These are phyloP conservation scores for Xylariaceae sp. DNA, from an alignment of 2,329 filamentous ascomycete species.

Conservation along the genomic window DNA sequence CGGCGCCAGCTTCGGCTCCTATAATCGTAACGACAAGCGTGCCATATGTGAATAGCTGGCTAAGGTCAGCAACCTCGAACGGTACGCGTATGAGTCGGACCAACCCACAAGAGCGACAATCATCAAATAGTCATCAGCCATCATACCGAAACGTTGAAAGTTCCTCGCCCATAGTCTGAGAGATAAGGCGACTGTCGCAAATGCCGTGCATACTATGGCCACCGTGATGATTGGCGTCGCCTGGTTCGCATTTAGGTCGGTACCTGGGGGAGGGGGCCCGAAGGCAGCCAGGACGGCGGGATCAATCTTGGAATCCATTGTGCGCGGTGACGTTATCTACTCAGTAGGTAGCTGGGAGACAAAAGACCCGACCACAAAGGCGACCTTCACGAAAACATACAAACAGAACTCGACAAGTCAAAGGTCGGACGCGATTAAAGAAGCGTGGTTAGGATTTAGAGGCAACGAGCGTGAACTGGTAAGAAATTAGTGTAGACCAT, in stretches of 20 bases:
- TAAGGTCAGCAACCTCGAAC: background rate
- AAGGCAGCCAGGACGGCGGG: constrained; percentile 16
- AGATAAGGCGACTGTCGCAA: constrained; percentile 21
- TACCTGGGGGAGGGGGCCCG: constrained; percentile 20
- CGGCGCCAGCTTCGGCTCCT: constrained; percentile 24
- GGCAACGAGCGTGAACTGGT: too few species aligned
- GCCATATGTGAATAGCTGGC: constrained; percentile 21
- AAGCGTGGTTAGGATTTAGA: too few species aligned
- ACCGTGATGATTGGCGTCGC: constrained; percentile 22
- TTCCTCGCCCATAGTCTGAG: constrained; percentile 24
- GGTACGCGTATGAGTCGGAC: background rate
- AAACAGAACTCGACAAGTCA: constrained; percentile 10
- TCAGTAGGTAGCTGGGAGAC: too few species aligned
- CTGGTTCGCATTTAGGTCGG: constrained; percentile 19
- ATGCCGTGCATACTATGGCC: constrained; percentile 20
- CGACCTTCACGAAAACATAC: background rate
- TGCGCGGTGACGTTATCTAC: background rate
- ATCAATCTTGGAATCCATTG: constrained; percentile 20
- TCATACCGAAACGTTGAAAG: constrained; percentile 24
- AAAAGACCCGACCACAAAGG: background rate
- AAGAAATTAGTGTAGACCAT: too few species aligned
- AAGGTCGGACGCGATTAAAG: background rate
- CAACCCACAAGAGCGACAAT: constrained; percentile 24
- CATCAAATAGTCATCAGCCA: constrained; percentile 27
- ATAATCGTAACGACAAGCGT: constrained; percentile 23